Evolutionary conservation across 1,284 basidiomycete species (phyloP), one percentile per base, ranked within the genome.

Genomic region (Apiotrichum veenhuisii): DNA sequence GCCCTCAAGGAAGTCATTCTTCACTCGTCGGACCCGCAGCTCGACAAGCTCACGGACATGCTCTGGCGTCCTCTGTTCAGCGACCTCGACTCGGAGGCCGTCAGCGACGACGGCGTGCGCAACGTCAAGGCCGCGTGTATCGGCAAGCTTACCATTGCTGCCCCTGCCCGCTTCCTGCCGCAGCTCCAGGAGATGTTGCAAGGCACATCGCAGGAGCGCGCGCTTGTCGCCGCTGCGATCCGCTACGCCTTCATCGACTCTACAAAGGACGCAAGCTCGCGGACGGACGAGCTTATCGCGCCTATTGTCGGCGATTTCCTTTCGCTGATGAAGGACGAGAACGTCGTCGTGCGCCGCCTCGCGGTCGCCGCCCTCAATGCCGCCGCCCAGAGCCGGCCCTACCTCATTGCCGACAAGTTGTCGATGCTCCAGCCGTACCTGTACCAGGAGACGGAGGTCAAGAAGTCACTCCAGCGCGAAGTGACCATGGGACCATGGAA

Each of bases 401-500:
- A 94, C 69, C 83, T 98, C 42, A 85, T 99, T 65, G 83, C 87
- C 34, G 91, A 96, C 27, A 89, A 94, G 67, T 81, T 98, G 22
- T 73, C 80, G 1, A 74, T 81, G 0, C 81, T 98, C 2, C 80
- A 98, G 45, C 92, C 93, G 0, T 83, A 82, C 57, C 80, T 99
- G 20, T 97, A 97, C 78, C 81, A 83, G 48, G 91, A 95, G 78
- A 95, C 92, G 0, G 75, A 82, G 34, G 78, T 93, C 68, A 89
- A 91, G 66, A 82, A 84, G 17, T 85, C 88, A 37, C 84, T 97
- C 54, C 87, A 97, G 67, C 85, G 91, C 33, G 90, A 88, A 8
- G 93, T 98, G 10, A 87, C 91, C 70, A 98, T 98, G 96, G 96
- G 96, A 17, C 96, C 96, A 0, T 99, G 93, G 87, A 93, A 89